Evolutionary conservation across 129 eudicot species (phyloP).

Genomic region (Smallanthus sonchifolius): DNA sequence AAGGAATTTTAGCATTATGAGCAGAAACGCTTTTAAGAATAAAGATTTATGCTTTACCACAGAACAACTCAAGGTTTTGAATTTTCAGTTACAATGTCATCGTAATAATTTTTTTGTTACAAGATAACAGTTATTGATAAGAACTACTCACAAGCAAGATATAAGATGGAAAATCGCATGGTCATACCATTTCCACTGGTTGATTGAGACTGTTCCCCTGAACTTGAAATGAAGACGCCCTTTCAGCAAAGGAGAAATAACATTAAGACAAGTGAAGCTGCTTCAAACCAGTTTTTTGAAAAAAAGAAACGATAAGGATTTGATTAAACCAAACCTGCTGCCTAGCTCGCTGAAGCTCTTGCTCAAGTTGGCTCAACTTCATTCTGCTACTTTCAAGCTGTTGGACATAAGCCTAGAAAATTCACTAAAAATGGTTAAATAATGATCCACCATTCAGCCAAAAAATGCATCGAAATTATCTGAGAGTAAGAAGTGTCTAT

Average conservation of each 20-base stretch:
- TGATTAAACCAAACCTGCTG: conserved; percentile 64
- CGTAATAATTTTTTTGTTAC: background rate
- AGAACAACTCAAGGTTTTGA: no score
- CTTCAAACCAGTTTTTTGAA: background rate
- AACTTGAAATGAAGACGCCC: conserved; percentile 93
- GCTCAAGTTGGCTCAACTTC: conserved; percentile 95
- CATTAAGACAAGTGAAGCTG: conserved; percentile 12
- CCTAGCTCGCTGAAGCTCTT: conserved; percentile 96
- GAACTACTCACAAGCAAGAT: no score
- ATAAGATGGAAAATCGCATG: background rate
- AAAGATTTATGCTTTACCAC: no score
- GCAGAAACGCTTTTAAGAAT: no score
- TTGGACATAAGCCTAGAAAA: conserved; percentile 85
- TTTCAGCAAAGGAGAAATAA: conserved; percentile 31
- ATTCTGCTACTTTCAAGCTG: conserved; percentile 94
- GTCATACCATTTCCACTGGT: conserved; percentile 84
- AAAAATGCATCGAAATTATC: no score
- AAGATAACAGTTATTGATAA: no score
- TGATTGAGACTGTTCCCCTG: conserved; percentile 88
- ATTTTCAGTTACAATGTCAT: no score
- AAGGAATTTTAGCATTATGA: no score
- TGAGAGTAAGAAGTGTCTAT: background rate
- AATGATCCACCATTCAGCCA: background rate
- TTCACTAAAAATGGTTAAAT: background rate
- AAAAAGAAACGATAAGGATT: conserved; percentile 5